Conservation (phyloP, 2,329 filamentous ascomycete species). For the Anisogramma anomala region DNA sequence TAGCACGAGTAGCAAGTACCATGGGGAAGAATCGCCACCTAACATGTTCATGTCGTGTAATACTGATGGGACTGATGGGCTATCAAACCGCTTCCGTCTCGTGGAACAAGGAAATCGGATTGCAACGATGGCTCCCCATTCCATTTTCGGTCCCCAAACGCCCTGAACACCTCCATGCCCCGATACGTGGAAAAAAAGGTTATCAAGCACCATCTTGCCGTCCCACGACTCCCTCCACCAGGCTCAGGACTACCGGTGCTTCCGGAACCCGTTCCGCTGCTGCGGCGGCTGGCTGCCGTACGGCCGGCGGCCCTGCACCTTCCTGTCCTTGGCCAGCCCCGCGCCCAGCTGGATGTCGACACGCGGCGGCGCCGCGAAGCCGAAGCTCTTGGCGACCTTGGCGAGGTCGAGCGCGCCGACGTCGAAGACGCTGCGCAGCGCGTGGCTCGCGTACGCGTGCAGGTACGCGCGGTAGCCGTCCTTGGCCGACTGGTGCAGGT, state of each 20-base stretch:
- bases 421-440: constrained; percentile 71
- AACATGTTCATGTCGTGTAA: background rate
- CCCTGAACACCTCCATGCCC: constrained; percentile 2
- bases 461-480: constrained; percentile 80
- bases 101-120: background rate
- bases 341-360: constrained; percentile 70
- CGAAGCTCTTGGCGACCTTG: constrained; percentile 77
- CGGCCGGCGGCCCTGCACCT: constrained; percentile 49
- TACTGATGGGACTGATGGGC: background rate
- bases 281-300: constrained; percentile 72
- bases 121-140: background rate
- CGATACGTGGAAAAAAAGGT: background rate
- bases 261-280: constrained; percentile 16
- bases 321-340: constrained; percentile 64
- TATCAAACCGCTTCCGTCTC: background rate
- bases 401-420: constrained; percentile 70
- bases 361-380: constrained; percentile 63
- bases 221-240: too few species aligned
- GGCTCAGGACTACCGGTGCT: background rate
- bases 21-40: too few species aligned
- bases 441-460: constrained; percentile 86
- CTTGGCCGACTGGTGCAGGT: constrained; percentile 77
- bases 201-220: background rate
- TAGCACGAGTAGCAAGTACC: too few species aligned
- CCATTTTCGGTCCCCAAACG: constrained; percentile 6